These are phyloP conservation scores for Rhizophagus sp. DNA, from an alignment of 192 early-diverging fungal genomes.

Conservation along the genomic window DNA sequence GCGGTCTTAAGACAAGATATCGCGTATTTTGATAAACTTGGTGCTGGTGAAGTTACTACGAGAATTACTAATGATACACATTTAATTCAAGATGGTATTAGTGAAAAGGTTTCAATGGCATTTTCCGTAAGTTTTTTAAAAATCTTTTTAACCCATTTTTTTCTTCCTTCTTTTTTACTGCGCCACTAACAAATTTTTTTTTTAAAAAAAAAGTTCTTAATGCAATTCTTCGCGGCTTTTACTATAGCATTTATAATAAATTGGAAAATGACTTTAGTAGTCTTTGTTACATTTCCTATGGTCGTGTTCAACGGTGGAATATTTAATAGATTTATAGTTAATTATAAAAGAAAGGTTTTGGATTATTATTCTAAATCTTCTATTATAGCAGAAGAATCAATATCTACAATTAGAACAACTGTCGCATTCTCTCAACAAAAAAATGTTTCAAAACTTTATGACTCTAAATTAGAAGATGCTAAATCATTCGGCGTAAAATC, in stretches of 20 bases:
- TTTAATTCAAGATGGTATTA: slow-evolving; percentile 87
- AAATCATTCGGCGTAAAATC: slow-evolving; percentile 44
- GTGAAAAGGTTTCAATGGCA: slow-evolving; percentile 78
- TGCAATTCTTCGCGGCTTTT: slow-evolving; percentile 68
- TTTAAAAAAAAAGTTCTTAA: slow-evolving; percentile 15
- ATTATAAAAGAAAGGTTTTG: slow-evolving; percentile 51
- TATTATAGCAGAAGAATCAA: slow-evolving; percentile 79
- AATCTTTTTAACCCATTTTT: neutral
- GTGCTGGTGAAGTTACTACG: slow-evolving; percentile 78
- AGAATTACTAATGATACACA: slow-evolving; percentile 87
- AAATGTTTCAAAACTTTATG: slow-evolving; percentile 49
- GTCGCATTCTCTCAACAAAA: slow-evolving; percentile 68
- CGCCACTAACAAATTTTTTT: too few species aligned
- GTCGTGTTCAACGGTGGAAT: slow-evolving; percentile 62
- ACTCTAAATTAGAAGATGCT: slow-evolving; percentile 38
- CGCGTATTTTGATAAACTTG: slow-evolving; percentile 83
- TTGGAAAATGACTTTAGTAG: slow-evolving; percentile 64
- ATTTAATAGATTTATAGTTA: slow-evolving; percentile 54
- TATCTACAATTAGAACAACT: slow-evolving; percentile 84
- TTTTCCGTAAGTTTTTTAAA: slow-evolving; percentile 31
- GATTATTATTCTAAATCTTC: slow-evolving; percentile 66
- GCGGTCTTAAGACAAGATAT: slow-evolving; percentile 85
- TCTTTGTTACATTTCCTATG: slow-evolving; percentile 71
- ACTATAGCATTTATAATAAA: slow-evolving; percentile 57
- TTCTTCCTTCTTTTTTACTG: neutral